Evolutionary conservation across 495 filamentous ascomycete genomes (phyloP), one percentile per base, ranked within the genome.

Genomic region (Hyphodiscus hymeniophilus): DNA sequence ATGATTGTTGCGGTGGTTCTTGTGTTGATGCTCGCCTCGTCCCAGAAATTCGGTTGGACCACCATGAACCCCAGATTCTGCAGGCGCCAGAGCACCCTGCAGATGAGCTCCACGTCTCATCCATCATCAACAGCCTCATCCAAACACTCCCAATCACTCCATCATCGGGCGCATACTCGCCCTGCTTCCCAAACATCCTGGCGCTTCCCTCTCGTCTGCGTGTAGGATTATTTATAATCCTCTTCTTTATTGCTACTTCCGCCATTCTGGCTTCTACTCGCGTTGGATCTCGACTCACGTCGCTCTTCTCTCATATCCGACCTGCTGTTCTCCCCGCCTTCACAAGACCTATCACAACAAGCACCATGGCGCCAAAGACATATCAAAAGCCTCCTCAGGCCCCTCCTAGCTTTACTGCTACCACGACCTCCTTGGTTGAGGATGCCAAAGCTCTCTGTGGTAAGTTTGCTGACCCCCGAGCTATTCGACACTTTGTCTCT

Each of bases 401-500:
- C 17, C 90, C 92, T 32, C 88, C 91, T 15, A 70, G 80, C 34
- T 96, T 96, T 68, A 89, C 79, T 0, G 87, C 86, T 41, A 95
- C 89, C 38, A 79, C 84, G 16, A 68, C 81, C 47, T 82, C 80
- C 36, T 70, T 98, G 45, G 65, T 94, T 17, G 72, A 76, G 46
- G 89, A 90, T 58, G 83, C 90, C 30, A 80, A 91, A 63, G 67
- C 70, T 30, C 64, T 95, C 38, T 87, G 89, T 50, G 75, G 82
- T 18, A 69, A 61, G 35, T 28, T n/a, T n/a, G n/a, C n/a, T n/a
- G n/a, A n/a, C n/a, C n/a, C n/a, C n/a, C n/a, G n/a, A n/a, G n/a
- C n/a, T n/a, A n/a, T n/a, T n/a, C n/a, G n/a, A n/a, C n/a, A n/a
- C n/a, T n/a, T n/a, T n/a, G n/a, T n/a, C n/a, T n/a, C n/a, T n/a